Evolutionary conservation across 2,329 filamentous ascomycete genomes (phyloP).

Genomic region (Ophiostoma quercus): DNA sequence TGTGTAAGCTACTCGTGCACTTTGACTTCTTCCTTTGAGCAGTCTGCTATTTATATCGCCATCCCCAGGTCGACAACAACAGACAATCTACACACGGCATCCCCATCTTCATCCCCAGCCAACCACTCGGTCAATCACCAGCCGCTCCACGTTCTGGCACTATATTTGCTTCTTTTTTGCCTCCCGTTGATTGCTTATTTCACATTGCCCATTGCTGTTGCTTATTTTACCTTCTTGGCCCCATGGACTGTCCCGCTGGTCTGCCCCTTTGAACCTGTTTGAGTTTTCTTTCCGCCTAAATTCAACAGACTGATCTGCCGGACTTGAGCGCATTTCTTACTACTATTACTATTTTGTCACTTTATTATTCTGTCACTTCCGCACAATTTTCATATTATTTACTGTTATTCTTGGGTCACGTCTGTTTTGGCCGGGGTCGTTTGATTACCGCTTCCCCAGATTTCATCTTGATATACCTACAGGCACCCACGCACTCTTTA

Average conservation of each 20-base stretch:
- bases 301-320: neutral
- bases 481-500: neutral
- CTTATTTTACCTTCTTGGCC: neutral
- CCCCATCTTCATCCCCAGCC: neutral
- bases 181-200: neutral
- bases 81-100: neutral
- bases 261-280: conserved; percentile 9
- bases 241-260: conserved; percentile 16
- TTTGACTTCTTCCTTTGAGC: neutral
- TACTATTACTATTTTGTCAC: neutral
- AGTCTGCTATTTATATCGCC: neutral
- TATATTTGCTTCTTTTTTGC: neutral
- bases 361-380: neutral
- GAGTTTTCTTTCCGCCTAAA: neutral
- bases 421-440: neutral
- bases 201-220: neutral
- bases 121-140: neutral
- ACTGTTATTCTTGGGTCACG: neutral
- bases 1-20: neutral
- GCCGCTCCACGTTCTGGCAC: neutral
- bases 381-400: neutral
- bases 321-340: neutral
- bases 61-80: conserved; percentile 1
- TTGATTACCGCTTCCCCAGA: neutral
- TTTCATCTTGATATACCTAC: neutral